phyloP scores from a whole-genome alignment of 805 yeast genomes.

The Wickerhamiella galacta region DNA sequence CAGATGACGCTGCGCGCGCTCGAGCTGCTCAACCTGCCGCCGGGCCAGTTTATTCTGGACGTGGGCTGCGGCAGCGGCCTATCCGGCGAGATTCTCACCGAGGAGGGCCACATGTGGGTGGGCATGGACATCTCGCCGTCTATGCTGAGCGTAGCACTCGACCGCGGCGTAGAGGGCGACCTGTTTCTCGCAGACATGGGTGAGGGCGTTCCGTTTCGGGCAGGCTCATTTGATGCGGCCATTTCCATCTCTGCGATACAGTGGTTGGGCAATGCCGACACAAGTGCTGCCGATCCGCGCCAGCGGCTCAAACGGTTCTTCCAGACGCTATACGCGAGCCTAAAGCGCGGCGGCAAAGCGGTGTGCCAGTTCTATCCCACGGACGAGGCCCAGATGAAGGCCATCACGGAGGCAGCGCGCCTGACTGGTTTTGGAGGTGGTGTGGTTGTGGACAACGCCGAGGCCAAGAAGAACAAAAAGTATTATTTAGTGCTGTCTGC shows the following conservation, averaged over 20 bases:
- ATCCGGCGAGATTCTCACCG: slow-evolving; percentile 82
- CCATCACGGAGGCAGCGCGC: slow-evolving; percentile 70
- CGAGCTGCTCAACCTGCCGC: slow-evolving; percentile 65
- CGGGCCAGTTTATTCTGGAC: slow-evolving; percentile 57
- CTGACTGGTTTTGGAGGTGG: slow-evolving; percentile 95
- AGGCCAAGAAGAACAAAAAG: slow-evolving; percentile 78
- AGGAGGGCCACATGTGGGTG: slow-evolving; percentile 87
- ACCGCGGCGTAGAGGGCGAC: slow-evolving; percentile 88
- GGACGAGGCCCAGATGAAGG: slow-evolving; percentile 69
- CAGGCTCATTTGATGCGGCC: slow-evolving; percentile 95
- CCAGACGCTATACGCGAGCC: slow-evolving; percentile 68
- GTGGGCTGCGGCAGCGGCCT: slow-evolving; percentile 96
- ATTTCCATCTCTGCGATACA: slow-evolving; percentile 89
- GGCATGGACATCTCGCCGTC: slow-evolving; percentile 95
- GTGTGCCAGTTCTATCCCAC: slow-evolving; percentile 94
- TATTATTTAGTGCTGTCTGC: slow-evolving; percentile 82
- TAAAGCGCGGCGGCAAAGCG: slow-evolving; percentile 90
- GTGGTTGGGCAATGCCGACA: slow-evolving; percentile 95
- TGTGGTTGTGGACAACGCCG: slow-evolving; percentile 82
- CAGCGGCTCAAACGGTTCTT: slow-evolving; percentile 66
- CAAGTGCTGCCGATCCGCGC: slow-evolving; percentile 66
- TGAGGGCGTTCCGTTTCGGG: slow-evolving; percentile 81
- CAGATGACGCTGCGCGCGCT: slow-evolving; percentile 91
- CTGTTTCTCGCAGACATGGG: slow-evolving; percentile 86
- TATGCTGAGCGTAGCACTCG: slow-evolving; percentile 89